phyloP scores from a whole-genome alignment of 257 asterid species.

The Cordia subcordata region DNA sequence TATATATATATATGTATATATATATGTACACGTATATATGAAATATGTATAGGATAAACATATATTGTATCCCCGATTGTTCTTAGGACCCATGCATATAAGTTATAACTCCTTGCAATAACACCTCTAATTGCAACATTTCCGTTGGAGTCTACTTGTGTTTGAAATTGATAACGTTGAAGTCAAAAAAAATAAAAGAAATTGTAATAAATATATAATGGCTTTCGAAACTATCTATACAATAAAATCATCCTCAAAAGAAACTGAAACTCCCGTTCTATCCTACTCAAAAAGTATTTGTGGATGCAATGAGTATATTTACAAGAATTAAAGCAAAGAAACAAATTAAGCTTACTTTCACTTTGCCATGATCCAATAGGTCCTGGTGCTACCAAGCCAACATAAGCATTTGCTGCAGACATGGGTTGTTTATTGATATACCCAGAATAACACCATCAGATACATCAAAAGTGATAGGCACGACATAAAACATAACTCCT shows the following conservation, averaged over 20 bases:
- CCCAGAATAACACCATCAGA: slow-evolving; percentile 18
- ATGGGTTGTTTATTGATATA: slow-evolving; percentile 18
- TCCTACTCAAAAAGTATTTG: too few species aligned
- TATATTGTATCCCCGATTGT: slow-evolving; percentile 57
- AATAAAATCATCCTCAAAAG: too few species aligned
- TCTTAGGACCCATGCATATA: slow-evolving; percentile 55
- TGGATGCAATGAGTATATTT: too few species aligned
- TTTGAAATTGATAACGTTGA: slow-evolving; percentile 81
- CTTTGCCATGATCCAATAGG: slow-evolving; percentile 64
- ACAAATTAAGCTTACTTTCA: slow-evolving; percentile 52
- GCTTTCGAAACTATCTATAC: background rate
- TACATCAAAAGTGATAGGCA: background rate
- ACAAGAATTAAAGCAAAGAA: background rate
- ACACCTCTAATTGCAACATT: slow-evolving; percentile 39
- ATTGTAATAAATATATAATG: background rate
- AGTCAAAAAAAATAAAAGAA: background rate
- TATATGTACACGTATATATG: too few species aligned
- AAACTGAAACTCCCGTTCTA: too few species aligned
- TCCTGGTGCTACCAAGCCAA: slow-evolving; percentile 62
- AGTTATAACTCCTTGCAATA: slow-evolving; percentile 42
- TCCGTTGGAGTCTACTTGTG: slow-evolving; percentile 33
- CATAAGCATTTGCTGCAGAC: slow-evolving; percentile 39
- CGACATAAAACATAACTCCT: background rate
- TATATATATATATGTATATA: too few species aligned
- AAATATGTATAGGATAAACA: too few species aligned